These are phyloP conservation scores for Botrytis elliptica DNA, from an alignment of 2,329 filamentous ascomycete genomes.

Conservation along the genomic window DNA sequence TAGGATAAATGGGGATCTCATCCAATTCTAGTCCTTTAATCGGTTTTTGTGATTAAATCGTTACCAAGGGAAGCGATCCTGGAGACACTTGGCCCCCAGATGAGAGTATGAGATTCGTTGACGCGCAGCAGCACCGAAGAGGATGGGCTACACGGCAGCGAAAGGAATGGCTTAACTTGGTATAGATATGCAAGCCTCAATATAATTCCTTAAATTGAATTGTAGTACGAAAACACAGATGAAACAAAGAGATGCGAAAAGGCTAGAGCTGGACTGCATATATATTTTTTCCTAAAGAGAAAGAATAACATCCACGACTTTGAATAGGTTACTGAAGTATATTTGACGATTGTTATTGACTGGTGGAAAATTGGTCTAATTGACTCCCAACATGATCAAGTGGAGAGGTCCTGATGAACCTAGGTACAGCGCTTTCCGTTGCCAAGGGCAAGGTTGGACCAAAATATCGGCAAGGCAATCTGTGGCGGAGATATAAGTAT, in stretches of 20 bases:
- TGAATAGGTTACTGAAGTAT: neutral
- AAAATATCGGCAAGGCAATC: neutral
- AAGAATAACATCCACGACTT: neutral
- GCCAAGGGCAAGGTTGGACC: neutral
- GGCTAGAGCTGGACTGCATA: neutral
- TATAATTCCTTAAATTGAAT: neutral
- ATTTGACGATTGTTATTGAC: neutral
- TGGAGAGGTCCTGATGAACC: neutral
- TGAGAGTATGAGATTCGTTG: neutral
- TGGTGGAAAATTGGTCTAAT: neutral
- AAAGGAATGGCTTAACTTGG: neutral
- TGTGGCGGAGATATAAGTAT: neutral
- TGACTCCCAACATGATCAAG: neutral
- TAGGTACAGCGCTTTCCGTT: neutral
- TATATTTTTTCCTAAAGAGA: neutral
- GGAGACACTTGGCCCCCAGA: neutral
- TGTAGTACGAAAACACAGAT: neutral
- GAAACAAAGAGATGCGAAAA: neutral
- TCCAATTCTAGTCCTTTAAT: neutral
- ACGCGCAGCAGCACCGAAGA: neutral
- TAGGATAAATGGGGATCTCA: neutral
- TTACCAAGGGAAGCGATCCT: slow-evolving; percentile 4
- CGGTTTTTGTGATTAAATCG: neutral
- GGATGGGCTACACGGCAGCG: neutral
- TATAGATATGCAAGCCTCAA: neutral